phyloP scores from a whole-genome alignment of 2,329 filamentous ascomycete species.

The Epichloe elymi region DNA sequence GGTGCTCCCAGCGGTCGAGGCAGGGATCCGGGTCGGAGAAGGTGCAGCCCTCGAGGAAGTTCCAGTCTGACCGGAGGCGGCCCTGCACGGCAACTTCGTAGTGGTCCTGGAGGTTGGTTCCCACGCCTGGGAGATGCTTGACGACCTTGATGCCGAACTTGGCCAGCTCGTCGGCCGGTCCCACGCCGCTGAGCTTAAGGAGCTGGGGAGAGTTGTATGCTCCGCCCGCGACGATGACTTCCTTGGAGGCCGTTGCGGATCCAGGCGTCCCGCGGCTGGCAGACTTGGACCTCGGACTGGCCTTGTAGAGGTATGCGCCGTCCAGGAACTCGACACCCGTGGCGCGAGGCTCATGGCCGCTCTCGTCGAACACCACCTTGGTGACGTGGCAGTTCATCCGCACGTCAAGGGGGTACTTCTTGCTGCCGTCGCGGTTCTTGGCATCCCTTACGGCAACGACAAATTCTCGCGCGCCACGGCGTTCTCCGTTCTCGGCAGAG shows the following conservation, averaged over 20 bases:
- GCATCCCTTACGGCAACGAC: conserved; percentile 21
- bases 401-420: conserved; percentile 10
- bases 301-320: conserved; percentile 27
- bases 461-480: conserved; percentile 36
- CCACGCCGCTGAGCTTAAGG: conserved; percentile 33
- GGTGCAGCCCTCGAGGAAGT: conserved; percentile 13
- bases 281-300: conserved; percentile 25
- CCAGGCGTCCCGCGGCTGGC: conserved; percentile 11
- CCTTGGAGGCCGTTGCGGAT: conserved; percentile 20
- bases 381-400: conserved; percentile 19
- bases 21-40: conserved; percentile 21
- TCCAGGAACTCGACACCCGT: conserved; percentile 29
- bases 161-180: conserved; percentile 25
- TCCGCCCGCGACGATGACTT: conserved; percentile 36
- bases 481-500: conserved; percentile 26
- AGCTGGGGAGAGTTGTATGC: conserved; percentile 33
- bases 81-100: conserved; percentile 16
- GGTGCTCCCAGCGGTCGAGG: conserved; percentile 17
- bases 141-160: conserved; percentile 36
- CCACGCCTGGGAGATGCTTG: conserved; percentile 47
- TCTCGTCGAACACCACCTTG: conserved; percentile 21
- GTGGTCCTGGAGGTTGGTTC: conserved; percentile 32
- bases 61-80: conserved; percentile 4
- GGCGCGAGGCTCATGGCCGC: conserved; percentile 19
- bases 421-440: conserved; percentile 8